Percentiles rank a stretch among this genome's conserved stretches.
Conservation (phyloP, 208 protist genomes). For the Crithidia expoeki region DNA sequence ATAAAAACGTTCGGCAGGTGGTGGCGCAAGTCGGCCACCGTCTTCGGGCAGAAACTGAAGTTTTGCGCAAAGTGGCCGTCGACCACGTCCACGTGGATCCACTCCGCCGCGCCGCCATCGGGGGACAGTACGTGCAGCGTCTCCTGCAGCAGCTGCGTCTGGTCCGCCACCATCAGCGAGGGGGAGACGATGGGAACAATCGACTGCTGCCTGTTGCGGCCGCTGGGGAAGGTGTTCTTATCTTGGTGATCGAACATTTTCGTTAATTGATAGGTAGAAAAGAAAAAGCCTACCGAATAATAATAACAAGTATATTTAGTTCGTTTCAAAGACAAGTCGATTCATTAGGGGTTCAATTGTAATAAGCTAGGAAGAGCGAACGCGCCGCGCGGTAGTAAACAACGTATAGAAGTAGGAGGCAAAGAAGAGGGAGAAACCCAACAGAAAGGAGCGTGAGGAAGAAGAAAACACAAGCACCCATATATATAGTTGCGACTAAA, state of each 20-base stretch:
- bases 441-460: too few species aligned
- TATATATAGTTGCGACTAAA: too few species aligned
- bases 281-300: constrained; percentile 11
- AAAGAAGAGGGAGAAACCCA: too few species aligned
- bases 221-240: constrained; percentile 57
- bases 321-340: too few species aligned
- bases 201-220: constrained; percentile 31
- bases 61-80: constrained; percentile 97
- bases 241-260: constrained; percentile 36
- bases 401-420: too few species aligned
- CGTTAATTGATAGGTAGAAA: neutral
- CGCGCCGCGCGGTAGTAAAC: too few species aligned
- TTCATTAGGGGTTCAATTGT: too few species aligned
- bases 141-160: constrained; percentile 79
- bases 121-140: constrained; percentile 77
- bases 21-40: constrained; percentile 89
- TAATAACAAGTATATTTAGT: neutral
- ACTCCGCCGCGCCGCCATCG: constrained; percentile 83
- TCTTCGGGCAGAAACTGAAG: constrained; percentile 94
- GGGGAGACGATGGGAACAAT: constrained; percentile 80
- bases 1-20: constrained; percentile 85
- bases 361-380: too few species aligned
- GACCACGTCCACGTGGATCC: constrained; percentile 98
- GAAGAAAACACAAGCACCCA: too few species aligned
- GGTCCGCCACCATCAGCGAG: constrained; percentile 91